Base-by-base conservation (phyloP, 768 basidiomycete species). In the Lentinula boryana region DNA sequence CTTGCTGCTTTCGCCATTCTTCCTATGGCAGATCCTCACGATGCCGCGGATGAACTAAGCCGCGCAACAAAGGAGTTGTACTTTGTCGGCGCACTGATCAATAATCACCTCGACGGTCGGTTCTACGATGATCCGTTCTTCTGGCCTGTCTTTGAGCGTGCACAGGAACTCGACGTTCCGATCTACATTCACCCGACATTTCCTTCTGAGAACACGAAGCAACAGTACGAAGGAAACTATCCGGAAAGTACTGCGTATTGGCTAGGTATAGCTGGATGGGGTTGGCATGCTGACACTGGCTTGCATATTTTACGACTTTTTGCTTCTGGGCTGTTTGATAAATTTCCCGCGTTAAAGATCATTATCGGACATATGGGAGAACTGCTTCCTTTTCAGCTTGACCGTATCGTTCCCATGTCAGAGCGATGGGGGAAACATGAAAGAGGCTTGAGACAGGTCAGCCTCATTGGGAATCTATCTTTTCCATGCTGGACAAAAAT, bases 101-200 rank as follows among this genome's bases (percentile, higher is more conserved):
- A 56, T 31, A 56, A 56, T 36, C 55, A 56, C 40, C 55, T 56
- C 40, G 15, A 41, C 40, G 55, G 55, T 43, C 55, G 55, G 8
- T 56, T 40, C 23, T 56, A 56, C 38, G 55, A 56, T 10, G 55
- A 56, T n/a, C 3, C 40, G 21, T 56, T 56, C n/a, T 56, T 56
- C 27, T 56, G 55, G 55, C 55, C 55, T 21, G 55, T 56, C 3
- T 56, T 56, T 27, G 55, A 56, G 27, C 55, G 55, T 15, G 55
- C 55, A 43, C 55, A 56, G 38, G 55, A 40, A 18, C 55, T 56
- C 9, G 55, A 56, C 15, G 55, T 56, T 4, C 55, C 55, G 9
- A 56, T 56, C 18, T 56, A 56, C 32, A 56, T 56, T 8, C 55
- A 56, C 21, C 55, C 55, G 12, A 40, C 12, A 9, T 43, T 56